Percentiles rank a stretch among this genome's conserved stretches.
phyloP scores from a whole-genome alignment of 2,329 filamentous ascomycete genomes.

The Huntiella moniliformis region DNA sequence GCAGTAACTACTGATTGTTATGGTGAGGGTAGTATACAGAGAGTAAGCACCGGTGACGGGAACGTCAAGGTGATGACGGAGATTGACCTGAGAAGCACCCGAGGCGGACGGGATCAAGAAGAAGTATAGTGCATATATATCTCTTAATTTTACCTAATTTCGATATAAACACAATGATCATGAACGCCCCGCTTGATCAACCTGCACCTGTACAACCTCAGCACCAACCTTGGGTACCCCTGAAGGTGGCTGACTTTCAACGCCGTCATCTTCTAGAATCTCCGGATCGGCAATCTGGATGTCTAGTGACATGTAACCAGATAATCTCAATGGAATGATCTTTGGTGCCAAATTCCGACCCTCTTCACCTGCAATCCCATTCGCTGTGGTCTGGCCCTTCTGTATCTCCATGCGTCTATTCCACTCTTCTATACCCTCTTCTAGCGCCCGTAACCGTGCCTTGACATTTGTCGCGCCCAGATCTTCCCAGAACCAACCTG shows the following conservation, averaged over 20 bases:
- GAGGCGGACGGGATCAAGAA: no score
- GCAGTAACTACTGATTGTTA: no score
- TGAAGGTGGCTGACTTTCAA: not conserved
- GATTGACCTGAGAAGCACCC: no score
- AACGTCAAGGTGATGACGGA: no score
- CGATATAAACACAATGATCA: no score
- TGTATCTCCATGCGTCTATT: slow-evolving; percentile 46
- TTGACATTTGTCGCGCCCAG: slow-evolving; percentile 62
- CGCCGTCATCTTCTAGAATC: slow-evolving; percentile 33
- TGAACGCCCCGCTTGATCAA: no score
- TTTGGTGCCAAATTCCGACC: slow-evolving; percentile 39
- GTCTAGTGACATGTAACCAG: slow-evolving; percentile 75
- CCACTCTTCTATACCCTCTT: slow-evolving; percentile 74
- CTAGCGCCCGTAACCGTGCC: slow-evolving; percentile 46
- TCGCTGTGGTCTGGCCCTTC: no score
- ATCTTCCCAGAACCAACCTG: slow-evolving; percentile 92
- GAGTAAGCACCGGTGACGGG: no score
- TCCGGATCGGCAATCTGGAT: slow-evolving; percentile 68
- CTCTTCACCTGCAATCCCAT: slow-evolving; percentile 29
- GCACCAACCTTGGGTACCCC: slow-evolving; percentile 1
- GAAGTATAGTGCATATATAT: no score
- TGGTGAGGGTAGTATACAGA: no score
- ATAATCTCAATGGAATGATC: slow-evolving; percentile 60
- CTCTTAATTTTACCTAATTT: no score
- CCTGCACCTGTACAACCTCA: not conserved